These are phyloP conservation scores for Fragaria nilgerrensis DNA, from an alignment of 306 rosid genomes.

Conservation along the genomic window DNA sequence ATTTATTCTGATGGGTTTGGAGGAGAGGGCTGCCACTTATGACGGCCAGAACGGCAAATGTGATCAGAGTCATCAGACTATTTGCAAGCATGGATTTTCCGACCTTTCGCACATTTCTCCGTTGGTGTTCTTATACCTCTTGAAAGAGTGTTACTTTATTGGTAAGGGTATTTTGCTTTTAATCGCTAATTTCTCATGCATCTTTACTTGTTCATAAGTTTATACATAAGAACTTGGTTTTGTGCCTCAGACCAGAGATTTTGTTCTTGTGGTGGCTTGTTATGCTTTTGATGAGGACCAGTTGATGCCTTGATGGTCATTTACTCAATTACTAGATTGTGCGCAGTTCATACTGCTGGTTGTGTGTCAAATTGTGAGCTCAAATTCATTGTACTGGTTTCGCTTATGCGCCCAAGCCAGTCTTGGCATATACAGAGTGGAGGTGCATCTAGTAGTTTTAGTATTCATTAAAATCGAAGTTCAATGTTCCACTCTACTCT, in stretches of 20 bases:
- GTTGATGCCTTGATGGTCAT: background rate
- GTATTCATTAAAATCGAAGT: background rate
- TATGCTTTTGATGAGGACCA: background rate
- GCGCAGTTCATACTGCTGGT: constrained; percentile 5
- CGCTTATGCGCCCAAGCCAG: background rate
- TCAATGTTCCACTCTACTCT: background rate
- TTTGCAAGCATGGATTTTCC: constrained; percentile 65
- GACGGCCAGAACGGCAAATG: constrained; percentile 26
- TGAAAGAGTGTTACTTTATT: constrained; percentile 71
- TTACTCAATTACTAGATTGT: background rate
- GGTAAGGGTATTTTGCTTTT: constrained; percentile 47
- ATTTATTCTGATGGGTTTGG: constrained; percentile 51
- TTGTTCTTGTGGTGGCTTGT: constrained; percentile 2
- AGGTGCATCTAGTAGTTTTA: background rate
- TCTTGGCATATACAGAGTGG: background rate
- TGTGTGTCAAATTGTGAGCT: background rate
- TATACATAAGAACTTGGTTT: background rate
- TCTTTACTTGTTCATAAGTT: background rate
- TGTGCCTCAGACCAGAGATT: background rate
- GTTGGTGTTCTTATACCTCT: constrained; percentile 66
- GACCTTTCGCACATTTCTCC: constrained; percentile 72
- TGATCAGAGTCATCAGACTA: constrained; percentile 25
- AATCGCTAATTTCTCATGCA: constrained; percentile 11
- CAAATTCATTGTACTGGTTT: background rate
- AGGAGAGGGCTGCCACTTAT: constrained; percentile 37